phyloP scores from a whole-genome alignment of 768 basidiomycete genomes.

The Tephrocybe sp. region DNA sequence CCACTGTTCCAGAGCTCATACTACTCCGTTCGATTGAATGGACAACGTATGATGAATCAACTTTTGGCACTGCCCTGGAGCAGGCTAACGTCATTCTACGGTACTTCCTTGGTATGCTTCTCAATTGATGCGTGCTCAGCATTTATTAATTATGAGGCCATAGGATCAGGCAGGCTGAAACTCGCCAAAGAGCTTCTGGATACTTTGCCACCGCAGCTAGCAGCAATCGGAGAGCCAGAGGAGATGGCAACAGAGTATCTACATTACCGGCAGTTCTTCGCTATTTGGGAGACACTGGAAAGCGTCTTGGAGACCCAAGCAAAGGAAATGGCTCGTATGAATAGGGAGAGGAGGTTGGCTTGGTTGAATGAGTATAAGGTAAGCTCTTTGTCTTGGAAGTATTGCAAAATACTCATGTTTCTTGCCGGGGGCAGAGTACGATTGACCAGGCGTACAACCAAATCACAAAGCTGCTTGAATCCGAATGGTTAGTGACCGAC shows the following conservation, averaged over 20 bases:
- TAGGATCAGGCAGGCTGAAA: slow-evolving; percentile 72
- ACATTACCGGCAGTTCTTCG: slow-evolving; percentile 79
- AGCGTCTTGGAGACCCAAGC: slow-evolving; percentile 60
- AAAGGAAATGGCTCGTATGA: slow-evolving; percentile 54
- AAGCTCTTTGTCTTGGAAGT: slow-evolving; percentile 11
- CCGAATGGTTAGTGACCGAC: slow-evolving; percentile 72
- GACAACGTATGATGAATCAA: slow-evolving; percentile 77
- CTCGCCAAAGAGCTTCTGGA: slow-evolving; percentile 60
- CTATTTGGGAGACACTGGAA: slow-evolving; percentile 66
- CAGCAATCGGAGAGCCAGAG: slow-evolving; percentile 62
- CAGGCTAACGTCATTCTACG: slow-evolving; percentile 87
- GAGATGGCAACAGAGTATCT: slow-evolving; percentile 72
- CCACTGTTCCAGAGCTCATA: slow-evolving; percentile 56
- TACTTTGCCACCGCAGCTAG: slow-evolving; percentile 62
- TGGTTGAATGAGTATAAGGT: slow-evolving; percentile 73
- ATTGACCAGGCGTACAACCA: slow-evolving; percentile 65
- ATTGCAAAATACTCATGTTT: background rate
- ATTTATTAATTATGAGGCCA: background rate
- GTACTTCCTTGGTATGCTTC: slow-evolving; percentile 77
- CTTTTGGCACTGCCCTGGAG: slow-evolving; percentile 74
- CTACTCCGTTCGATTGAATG: slow-evolving; percentile 90
- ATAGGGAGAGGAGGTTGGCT: slow-evolving; percentile 50
- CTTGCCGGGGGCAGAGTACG: slow-evolving; percentile 36
- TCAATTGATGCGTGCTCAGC: background rate
- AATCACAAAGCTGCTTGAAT: slow-evolving; percentile 67